Conservation (phyloP, 116 monocot genomes). For the Dioscorea cayenensis region DNA sequence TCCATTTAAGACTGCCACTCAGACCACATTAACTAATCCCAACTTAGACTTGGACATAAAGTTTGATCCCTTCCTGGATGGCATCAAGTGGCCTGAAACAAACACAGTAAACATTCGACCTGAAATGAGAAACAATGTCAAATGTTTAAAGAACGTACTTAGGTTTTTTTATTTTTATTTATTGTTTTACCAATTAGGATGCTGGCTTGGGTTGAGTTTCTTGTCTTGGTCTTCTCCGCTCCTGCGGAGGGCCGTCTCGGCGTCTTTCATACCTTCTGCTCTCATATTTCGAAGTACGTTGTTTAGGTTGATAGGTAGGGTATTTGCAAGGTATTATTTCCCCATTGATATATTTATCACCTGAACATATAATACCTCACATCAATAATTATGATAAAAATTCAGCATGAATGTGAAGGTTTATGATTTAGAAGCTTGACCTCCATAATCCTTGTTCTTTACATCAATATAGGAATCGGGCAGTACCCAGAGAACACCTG, state of each 20-base stretch:
- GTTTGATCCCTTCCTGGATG: no score
- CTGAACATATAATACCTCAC: conserved; percentile 11
- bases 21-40: no score
- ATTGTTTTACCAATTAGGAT: background rate
- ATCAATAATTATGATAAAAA: background rate
- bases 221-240: conserved; percentile 37
- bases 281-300: conserved; percentile 78
- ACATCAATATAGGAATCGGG: conserved; percentile 99
- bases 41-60: no score
- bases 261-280: conserved; percentile 84
- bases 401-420: background rate
- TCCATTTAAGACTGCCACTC: no score
- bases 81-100: no score
- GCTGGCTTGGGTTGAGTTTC: conserved; percentile 18
- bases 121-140: background rate
- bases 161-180: background rate
- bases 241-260: conserved; percentile 51
- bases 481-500: conserved; percentile 95
- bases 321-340: conserved; percentile 96
- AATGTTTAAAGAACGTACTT: background rate
- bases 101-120: background rate
- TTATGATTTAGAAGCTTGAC: conserved; percentile 9
- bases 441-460: conserved; percentile 98
- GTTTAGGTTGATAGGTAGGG: conserved; percentile 88
- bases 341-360: conserved; percentile 98